Evolutionary conservation across 306 rosid species (phyloP), one percentile per base, ranked within the genome.

Genomic region (Delonix regia): DNA sequence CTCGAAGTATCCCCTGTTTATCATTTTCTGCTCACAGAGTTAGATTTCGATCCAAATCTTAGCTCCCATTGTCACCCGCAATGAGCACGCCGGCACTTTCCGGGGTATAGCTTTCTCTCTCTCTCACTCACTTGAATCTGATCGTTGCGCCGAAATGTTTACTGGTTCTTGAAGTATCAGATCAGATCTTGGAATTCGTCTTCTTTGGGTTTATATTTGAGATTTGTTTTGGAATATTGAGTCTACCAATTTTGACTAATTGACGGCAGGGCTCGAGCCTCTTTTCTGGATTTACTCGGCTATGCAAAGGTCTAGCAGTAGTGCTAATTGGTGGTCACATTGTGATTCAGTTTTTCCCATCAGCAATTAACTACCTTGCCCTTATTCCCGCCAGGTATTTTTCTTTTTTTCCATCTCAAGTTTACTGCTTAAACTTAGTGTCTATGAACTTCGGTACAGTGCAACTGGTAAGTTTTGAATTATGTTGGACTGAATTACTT

Each of bases 301-400:
- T 94, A 44, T 94, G 98, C 90, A 94, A 94, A 64, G 98, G 98
- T 28, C 84, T 94, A 0, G 87, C 94, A 0, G 86, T 86, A 18
- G 77, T 91, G 4, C 94, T 94, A 16, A 55, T 94, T n/a, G 82
- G 83, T 39, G 88, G 90, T 14, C 94, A 94, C 93, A 78, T 90
- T 81, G 71, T 90, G 18, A 71, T 94, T 77, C 90, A 86, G 78
- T 42, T 91, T 69, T 85, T 91, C 80, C 98, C 97, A 68, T 79
- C 74, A 9, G 86, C 87, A 41, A 51, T 90, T 73, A 9, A 76
- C 47, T 94, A 91, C 74, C 87, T 94, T 51, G 96, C 98, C 39
- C 98, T 94, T 80, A 91, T 94, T 84, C 98, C 98, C 75, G 92
- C 98, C 84, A 90, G 91, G 97, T 89, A 78, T 36, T 36, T 36